Evolutionary conservation across 192 early-diverging fungal genomes (phyloP).

Genomic region (Phlyctochytrium planicorne): DNA sequence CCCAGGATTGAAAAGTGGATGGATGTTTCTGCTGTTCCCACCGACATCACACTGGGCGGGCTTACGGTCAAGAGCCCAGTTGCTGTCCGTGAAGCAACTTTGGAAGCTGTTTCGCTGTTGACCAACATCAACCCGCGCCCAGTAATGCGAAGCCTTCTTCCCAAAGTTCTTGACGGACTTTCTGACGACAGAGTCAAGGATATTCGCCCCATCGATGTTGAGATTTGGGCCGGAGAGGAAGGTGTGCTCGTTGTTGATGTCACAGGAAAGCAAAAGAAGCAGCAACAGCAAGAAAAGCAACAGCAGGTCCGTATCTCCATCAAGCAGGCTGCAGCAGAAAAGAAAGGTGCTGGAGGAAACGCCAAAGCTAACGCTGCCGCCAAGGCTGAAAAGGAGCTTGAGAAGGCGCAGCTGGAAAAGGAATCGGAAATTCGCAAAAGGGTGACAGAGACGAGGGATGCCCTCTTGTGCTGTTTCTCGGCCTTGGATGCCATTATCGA

Average conservation of each 20-base stretch:
- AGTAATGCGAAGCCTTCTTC: conserved; percentile 48
- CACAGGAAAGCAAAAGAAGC: conserved; percentile 9
- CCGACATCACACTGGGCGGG: conserved; percentile 23
- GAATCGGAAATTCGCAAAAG: conserved; percentile 69
- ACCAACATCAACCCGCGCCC: conserved; percentile 59
- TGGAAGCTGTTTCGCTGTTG: conserved; percentile 60
- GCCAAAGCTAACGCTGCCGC: conserved; percentile 53
- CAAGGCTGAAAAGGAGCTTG: conserved; percentile 74
- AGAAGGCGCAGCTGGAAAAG: conserved; percentile 68
- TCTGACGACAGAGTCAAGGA: conserved; percentile 41
- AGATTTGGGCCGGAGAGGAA: conserved; percentile 71
- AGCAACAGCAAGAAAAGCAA: conserved; percentile 4
- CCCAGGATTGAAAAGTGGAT: conserved; percentile 10
- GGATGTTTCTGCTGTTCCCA: background rate
- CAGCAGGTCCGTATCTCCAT: conserved; percentile 46
- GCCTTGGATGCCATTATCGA: conserved; percentile 63
- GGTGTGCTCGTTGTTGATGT: conserved; percentile 64
- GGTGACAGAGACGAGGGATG: conserved; percentile 53
- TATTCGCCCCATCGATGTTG: conserved; percentile 60
- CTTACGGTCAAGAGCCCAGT: conserved; percentile 34
- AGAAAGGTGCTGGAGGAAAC: conserved; percentile 12
- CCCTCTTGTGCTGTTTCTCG: conserved; percentile 62
- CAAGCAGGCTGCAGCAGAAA: conserved; percentile 9
- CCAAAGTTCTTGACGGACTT: conserved; percentile 47
- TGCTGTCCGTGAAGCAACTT: conserved; percentile 62